Conservation (phyloP, 768 basidiomycete genomes). For the Lentinula guzmanii region DNA sequence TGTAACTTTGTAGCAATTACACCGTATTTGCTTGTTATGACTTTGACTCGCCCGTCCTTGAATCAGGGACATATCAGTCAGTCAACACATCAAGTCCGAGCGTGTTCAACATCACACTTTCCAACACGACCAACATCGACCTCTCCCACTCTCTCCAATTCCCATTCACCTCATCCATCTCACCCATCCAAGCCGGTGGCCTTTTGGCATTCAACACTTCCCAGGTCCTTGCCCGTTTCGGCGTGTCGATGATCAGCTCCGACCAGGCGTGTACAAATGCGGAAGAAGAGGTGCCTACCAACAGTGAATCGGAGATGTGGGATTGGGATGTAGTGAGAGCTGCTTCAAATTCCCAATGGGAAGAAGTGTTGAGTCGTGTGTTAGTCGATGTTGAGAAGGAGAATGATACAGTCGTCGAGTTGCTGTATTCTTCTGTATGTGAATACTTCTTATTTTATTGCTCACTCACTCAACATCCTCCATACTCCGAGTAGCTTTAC, state of each 20-base stretch:
- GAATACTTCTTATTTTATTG: not conserved
- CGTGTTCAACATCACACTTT: slow-evolving; percentile 26
- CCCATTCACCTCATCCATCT: slow-evolving; percentile 30
- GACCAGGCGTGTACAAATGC: slow-evolving; percentile 55
- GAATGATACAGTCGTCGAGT: slow-evolving; percentile 33
- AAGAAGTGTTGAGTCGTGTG: slow-evolving; percentile 34
- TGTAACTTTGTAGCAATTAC: slow-evolving; percentile 43
- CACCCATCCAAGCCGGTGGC: slow-evolving; percentile 37
- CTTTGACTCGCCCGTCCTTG: slow-evolving; percentile 34
- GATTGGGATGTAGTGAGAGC: slow-evolving; percentile 34
- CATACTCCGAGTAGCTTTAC: slow-evolving; percentile 29
- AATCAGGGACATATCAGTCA: slow-evolving; percentile 35
- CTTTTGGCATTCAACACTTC: slow-evolving; percentile 32
- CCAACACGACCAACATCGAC: slow-evolving; percentile 15
- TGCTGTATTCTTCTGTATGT: slow-evolving; percentile 43
- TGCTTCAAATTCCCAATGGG: slow-evolving; percentile 35
- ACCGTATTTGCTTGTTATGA: slow-evolving; percentile 45
- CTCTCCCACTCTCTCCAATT: slow-evolving; percentile 23
- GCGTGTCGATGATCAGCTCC: slow-evolving; percentile 47
- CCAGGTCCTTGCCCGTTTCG: slow-evolving; percentile 45
- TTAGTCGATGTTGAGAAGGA: slow-evolving; percentile 26
- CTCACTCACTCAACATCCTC: not conserved
- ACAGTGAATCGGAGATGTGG: slow-evolving; percentile 20
- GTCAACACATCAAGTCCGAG: slow-evolving; percentile 24
- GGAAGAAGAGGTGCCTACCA: slow-evolving; percentile 39